These are phyloP conservation scores for Coemansia sp. DNA, from an alignment of 192 early-diverging fungal species.

Conservation along the genomic window DNA sequence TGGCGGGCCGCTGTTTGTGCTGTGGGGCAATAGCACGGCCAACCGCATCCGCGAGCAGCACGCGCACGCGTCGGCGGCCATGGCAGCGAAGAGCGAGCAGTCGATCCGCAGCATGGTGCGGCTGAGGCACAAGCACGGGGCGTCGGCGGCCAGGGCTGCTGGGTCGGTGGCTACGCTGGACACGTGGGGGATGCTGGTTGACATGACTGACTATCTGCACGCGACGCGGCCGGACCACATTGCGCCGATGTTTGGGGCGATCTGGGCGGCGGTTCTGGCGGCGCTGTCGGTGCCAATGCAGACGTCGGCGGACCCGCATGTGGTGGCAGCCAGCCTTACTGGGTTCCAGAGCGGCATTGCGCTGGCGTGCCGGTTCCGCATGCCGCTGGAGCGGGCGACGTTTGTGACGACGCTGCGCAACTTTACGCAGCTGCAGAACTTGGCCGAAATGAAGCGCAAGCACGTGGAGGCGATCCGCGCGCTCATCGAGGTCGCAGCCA, in stretches of 20 bases:
- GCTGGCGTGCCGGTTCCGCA: slow-evolving; percentile 79
- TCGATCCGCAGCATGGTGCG: slow-evolving; percentile 67
- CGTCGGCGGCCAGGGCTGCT: not conserved
- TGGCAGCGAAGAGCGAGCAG: slow-evolving; percentile 75
- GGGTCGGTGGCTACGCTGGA: slow-evolving; percentile 31
- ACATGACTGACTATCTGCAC: slow-evolving; percentile 62
- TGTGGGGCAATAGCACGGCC: slow-evolving; percentile 49
- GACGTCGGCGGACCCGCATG: slow-evolving; percentile 76
- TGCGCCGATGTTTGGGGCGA: slow-evolving; percentile 87
- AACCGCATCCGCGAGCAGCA: slow-evolving; percentile 61
- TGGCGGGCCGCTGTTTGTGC: slow-evolving; percentile 41
- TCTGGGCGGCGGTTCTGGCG: slow-evolving; percentile 88
- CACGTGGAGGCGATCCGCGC: slow-evolving; percentile 91
- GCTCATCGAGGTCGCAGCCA: slow-evolving; percentile 76
- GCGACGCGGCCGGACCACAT: slow-evolving; percentile 88
- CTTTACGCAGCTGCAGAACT: slow-evolving; percentile 83
- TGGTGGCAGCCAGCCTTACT: slow-evolving; percentile 71
- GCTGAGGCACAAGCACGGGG: slow-evolving; percentile 44
- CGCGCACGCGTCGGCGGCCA: slow-evolving; percentile 65
- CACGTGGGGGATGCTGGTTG: slow-evolving; percentile 48
- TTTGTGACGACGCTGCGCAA: slow-evolving; percentile 91
- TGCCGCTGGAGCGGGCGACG: slow-evolving; percentile 89
- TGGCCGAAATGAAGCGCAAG: slow-evolving; percentile 87
- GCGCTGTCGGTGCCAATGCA: slow-evolving; percentile 84
- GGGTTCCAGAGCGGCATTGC: slow-evolving; percentile 84